Base-by-base conservation (phyloP, 2,329 filamentous ascomycete genomes). In the Anthostomella pinea region DNA sequence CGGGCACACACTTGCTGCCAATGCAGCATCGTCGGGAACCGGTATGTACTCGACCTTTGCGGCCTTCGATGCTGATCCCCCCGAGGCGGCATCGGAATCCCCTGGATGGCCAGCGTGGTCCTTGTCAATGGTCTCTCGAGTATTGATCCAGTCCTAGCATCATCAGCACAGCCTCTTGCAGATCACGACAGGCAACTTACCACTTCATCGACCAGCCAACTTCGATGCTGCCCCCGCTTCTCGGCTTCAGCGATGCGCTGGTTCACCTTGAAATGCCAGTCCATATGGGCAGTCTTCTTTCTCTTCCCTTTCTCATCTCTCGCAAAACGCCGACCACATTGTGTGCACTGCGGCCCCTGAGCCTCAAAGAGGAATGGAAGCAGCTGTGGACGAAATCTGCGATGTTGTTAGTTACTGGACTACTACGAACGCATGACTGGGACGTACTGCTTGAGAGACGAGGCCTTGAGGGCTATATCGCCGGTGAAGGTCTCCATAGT, bases 221-320 rank as follows among this genome's bases (percentile, higher is more conserved):
- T 94, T 21, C 93, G 83, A 57, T 94, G 90, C 52, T 94, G 86
- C 20, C 87, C 89, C 43, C 87, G 79, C 59, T 87, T 91, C 56
- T 87, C 82, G 10, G 86, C 83, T 51, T 97, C 91, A 3, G 82
- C 81, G 65, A 94, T 87, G 29, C 89, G 83, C 55, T 90, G 85
- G 56, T 96, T 91, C 16, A 91, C 90, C 38, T 85, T 83, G 67
- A 98, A 98, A 64, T 98, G 93, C 93, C 93, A 98, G 64, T 98
- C 93, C 72, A 98, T 83, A 59, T 98, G 93, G 3, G 84, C 81
- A 16, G 83, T 87, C 68, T 97, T 97, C 69, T 85, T 86, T 58
- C 83, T 82, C 53, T 81, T 85, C 9, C 91, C 91, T 47, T 86
- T 81, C 9, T 82, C 79, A 31, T 87, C 86, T 4, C 78, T 77